Evolutionary conservation across 2,329 filamentous ascomycete genomes (phyloP).

Genomic region (Diaporthe sp.): DNA sequence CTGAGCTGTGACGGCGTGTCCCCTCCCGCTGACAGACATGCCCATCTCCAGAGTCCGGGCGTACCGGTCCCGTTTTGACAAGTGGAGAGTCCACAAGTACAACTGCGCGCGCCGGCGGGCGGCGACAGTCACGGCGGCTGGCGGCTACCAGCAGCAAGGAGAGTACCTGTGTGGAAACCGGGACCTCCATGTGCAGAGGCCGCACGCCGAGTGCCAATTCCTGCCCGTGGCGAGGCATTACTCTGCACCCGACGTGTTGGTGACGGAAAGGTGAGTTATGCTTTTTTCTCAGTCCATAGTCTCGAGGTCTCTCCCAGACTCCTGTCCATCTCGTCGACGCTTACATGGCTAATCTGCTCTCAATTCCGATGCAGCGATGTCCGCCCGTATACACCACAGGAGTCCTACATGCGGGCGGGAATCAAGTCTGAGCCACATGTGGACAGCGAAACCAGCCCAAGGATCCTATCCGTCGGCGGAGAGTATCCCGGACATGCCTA

Average conservation of each 20-base stretch:
- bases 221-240: conserved; percentile 14
- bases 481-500: conserved; percentile 4
- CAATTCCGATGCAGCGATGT: neutral
- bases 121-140: conserved; percentile 18
- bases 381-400: neutral
- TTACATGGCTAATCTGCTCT: neutral
- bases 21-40: conserved; percentile 40
- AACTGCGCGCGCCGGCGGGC: conserved; percentile 45
- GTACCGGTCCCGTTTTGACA: conserved; percentile 63
- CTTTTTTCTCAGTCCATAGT: neutral
- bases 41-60: conserved; percentile 55
- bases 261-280: conserved; percentile 10
- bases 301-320: too few relatives aligned
- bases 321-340: neutral
- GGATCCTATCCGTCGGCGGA: neutral
- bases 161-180: neutral
- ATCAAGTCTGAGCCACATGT: conserved; percentile 21
- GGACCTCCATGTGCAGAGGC: neutral
- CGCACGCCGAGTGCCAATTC: conserved; percentile 15
- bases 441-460: conserved; percentile 6
- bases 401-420: conserved; percentile 2
- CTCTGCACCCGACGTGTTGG: conserved; percentile 26
- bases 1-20: neutral
- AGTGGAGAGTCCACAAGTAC: conserved; percentile 64
- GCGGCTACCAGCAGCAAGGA: neutral